Evolutionary conservation across 2,329 filamentous ascomycete species (phyloP).

Genomic region (Boeremia lycopersici): DNA sequence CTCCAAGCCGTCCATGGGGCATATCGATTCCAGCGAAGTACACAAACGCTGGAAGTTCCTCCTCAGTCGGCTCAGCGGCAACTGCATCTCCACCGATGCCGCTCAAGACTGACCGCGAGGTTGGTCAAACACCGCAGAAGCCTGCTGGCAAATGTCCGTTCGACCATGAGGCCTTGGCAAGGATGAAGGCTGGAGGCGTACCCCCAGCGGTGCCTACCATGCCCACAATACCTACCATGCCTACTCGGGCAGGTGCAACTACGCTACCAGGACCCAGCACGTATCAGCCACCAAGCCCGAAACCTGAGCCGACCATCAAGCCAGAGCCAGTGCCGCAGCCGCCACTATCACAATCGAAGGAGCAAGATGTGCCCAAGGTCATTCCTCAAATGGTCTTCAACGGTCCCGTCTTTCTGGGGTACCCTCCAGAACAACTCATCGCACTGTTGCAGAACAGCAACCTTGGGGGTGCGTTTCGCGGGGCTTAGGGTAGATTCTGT

Average conservation of each 20-base stretch:
- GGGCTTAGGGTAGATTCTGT: slow-evolving; percentile 4
- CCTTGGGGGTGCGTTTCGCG: slow-evolving; percentile 38
- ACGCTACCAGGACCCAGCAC: slow-evolving; percentile 20
- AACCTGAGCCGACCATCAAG: slow-evolving; percentile 14
- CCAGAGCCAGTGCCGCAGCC: slow-evolving; percentile 14
- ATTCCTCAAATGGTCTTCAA: slow-evolving; percentile 82
- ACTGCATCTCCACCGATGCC: slow-evolving; percentile 59
- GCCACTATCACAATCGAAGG: slow-evolving; percentile 13
- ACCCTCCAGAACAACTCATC: slow-evolving; percentile 54
- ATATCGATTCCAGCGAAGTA: slow-evolving; percentile 75
- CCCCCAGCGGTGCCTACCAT: slow-evolving; percentile 15
- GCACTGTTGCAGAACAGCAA: slow-evolving; percentile 45
- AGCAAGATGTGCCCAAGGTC: slow-evolving; percentile 22
- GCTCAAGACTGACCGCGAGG: slow-evolving; percentile 47
- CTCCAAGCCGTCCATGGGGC: slow-evolving; percentile 90
- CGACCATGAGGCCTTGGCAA: slow-evolving; percentile 38
- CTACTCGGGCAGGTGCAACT: slow-evolving; percentile 12
- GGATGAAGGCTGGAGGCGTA: slow-evolving; percentile 12
- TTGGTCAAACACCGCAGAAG: slow-evolving; percentile 36
- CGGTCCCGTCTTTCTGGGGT: slow-evolving; percentile 92
- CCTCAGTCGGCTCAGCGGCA: slow-evolving; percentile 48
- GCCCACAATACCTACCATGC: slow-evolving; percentile 10
- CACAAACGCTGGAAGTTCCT: slow-evolving; percentile 46
- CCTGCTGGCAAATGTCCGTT: slow-evolving; percentile 44
- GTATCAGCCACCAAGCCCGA: slow-evolving; percentile 11